These are phyloP conservation scores for Mortierella hygrophila DNA, from an alignment of 192 early-diverging fungal species.

Conservation along the genomic window DNA sequence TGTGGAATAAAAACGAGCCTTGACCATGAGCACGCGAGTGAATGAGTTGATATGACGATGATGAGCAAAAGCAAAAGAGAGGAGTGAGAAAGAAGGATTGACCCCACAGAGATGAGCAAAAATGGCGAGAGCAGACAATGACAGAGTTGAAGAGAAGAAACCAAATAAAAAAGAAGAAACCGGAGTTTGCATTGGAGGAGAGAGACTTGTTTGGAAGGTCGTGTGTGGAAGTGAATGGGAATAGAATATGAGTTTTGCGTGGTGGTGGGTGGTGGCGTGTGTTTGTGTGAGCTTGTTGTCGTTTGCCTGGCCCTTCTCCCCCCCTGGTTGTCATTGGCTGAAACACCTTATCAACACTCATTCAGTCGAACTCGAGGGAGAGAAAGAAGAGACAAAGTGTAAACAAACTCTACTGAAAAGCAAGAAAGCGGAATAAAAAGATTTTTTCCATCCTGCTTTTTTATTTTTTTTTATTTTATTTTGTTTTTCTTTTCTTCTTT, in stretches of 20 bases:
- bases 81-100: not conserved
- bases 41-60: not conserved
- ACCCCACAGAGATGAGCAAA: not conserved
- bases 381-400: not conserved
- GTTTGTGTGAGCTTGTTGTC: not conserved
- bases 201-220: not conserved
- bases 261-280: not conserved
- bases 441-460: slow-evolving; percentile 12
- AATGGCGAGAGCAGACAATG: too few relatives aligned
- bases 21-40: not conserved
- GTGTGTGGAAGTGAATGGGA: not conserved
- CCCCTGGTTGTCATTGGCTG: too few relatives aligned
- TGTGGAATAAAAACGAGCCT: not conserved
- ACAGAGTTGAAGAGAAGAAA: not conserved
- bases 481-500: slow-evolving; percentile 3
- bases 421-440: slow-evolving; percentile 11
- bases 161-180: not conserved
- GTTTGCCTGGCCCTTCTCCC: too few relatives aligned
- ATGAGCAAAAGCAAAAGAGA: not conserved
- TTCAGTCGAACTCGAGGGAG: too few relatives aligned
- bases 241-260: not conserved
- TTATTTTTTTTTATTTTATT: not conserved
- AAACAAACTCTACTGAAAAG: not conserved
- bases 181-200: not conserved
- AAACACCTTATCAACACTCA: too few relatives aligned